A percentile compares a stretch with the other conserved stretches of the same genome.
These are phyloP conservation scores for Peniophora sp. DNA, from an alignment of 1,284 basidiomycete species.

Conservation along the genomic window DNA sequence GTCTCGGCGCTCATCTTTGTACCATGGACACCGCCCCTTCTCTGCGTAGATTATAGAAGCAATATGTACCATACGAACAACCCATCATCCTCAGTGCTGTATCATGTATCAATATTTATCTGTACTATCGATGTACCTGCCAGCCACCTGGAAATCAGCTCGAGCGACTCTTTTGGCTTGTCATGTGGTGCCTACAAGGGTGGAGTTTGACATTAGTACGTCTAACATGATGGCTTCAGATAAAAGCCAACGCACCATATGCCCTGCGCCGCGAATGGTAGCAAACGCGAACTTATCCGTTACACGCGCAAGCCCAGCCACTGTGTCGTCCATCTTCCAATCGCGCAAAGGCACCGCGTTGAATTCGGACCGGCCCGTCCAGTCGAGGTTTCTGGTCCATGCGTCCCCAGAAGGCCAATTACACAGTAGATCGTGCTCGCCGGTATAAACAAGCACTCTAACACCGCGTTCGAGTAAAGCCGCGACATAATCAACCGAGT, in stretches of 20 bases:
- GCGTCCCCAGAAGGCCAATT: slow-evolving; percentile 69
- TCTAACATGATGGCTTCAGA: background rate
- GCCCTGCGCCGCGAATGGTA: slow-evolving; percentile 52
- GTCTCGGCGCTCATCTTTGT: background rate
- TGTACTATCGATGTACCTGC: slow-evolving; percentile 13
- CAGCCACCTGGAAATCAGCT: slow-evolving; percentile 47
- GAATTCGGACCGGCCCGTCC: slow-evolving; percentile 53
- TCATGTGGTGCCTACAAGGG: slow-evolving; percentile 51
- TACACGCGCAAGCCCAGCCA: slow-evolving; percentile 50
- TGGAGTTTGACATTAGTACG: background rate
- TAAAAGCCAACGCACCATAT: slow-evolving; percentile 43
- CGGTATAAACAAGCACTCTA: slow-evolving; percentile 67
- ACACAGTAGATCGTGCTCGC: slow-evolving; percentile 66
- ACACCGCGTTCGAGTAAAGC: slow-evolving; percentile 71
- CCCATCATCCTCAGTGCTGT: background rate
- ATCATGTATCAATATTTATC: background rate
- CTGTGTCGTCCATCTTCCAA: slow-evolving; percentile 48
- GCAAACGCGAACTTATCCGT: slow-evolving; percentile 56
- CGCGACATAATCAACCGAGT: slow-evolving; percentile 49
- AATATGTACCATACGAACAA: background rate
- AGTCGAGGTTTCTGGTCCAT: slow-evolving; percentile 55
- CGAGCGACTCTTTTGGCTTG: slow-evolving; percentile 48
- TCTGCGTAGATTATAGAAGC: background rate
- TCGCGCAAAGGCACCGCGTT: slow-evolving; percentile 35
- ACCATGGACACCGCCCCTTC: background rate